A percentile compares a stretch with the other conserved stretches of the same genome.
These are phyloP conservation scores for Candida sojae DNA, from an alignment of 1,139 yeast genomes.

Conservation along the genomic window DNA sequence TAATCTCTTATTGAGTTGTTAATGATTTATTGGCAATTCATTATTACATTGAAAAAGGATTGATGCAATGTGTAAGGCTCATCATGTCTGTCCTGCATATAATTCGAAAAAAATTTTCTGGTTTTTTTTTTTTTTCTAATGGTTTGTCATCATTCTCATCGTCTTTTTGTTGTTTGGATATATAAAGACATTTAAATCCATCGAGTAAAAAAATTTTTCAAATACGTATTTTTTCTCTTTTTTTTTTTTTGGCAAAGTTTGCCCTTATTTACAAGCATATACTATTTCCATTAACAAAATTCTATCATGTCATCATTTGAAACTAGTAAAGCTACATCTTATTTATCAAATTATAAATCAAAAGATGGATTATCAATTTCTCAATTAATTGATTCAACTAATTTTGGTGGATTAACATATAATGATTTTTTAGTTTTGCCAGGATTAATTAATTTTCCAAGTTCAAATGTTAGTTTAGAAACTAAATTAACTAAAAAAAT, in stretches of 20 bases:
- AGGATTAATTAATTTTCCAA: conserved; percentile 89
- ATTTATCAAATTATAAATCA: conserved; percentile 62
- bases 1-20: too few species aligned
- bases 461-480: conserved; percentile 74
- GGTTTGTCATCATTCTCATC: background rate
- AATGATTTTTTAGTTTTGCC: conserved; percentile 95
- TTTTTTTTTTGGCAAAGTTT: conserved; percentile 48
- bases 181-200: too few species aligned
- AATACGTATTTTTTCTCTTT: conserved; percentile 12
- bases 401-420: conserved; percentile 95
- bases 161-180: too few species aligned
- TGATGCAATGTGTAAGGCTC: too few species aligned
- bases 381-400: conserved; percentile 84
- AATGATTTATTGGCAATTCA: too few species aligned
- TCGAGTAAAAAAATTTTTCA: conserved; percentile 6
- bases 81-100: background rate
- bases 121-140: background rate
- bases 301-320: conserved; percentile 48
- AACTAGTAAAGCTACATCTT: conserved; percentile 65
- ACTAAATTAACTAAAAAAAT: conserved; percentile 89
- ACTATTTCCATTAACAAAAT: background rate
- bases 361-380: conserved; percentile 87
- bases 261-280: conserved; percentile 27
- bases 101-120: background rate
- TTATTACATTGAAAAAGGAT: too few species aligned